Conservation (phyloP, 352 stramenopile species). For the Phytophthora pisi region DNA sequence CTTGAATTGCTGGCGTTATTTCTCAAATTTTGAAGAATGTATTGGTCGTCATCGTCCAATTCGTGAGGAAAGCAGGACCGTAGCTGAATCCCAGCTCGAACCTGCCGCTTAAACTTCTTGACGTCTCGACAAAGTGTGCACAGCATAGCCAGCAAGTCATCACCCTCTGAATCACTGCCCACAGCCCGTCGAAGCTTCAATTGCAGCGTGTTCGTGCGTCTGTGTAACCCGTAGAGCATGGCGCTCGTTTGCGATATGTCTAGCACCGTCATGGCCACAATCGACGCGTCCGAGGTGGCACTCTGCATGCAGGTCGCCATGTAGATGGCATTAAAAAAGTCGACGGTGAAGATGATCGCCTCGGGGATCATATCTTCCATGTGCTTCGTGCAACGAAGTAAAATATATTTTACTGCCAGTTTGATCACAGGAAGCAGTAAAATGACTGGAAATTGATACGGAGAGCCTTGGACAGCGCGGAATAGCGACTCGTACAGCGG, state of each 20-base stretch:
- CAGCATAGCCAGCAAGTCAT: neutral
- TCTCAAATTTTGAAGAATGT: neutral
- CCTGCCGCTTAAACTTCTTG: neutral
- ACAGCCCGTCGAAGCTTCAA: neutral
- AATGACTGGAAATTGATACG: slow-evolving; percentile 14
- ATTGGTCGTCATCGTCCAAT: neutral
- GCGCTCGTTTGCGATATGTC: slow-evolving; percentile 14
- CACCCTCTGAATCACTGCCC: neutral
- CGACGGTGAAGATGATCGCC: slow-evolving; percentile 28
- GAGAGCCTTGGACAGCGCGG: neutral
- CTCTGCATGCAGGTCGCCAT: slow-evolving; percentile 23
- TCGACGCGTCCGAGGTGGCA: neutral
- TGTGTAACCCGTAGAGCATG: slow-evolving; percentile 18
- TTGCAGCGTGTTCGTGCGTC: neutral
- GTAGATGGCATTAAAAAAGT: slow-evolving; percentile 33
- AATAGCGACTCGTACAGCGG: slow-evolving; percentile 19
- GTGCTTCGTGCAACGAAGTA: slow-evolving; percentile 7
- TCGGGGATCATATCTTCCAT: slow-evolving; percentile 26
- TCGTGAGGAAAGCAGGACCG: slow-evolving; percentile 2
- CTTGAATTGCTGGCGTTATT: neutral
- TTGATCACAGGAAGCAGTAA: slow-evolving; percentile 33
- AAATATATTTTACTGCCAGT: slow-evolving; percentile 23
- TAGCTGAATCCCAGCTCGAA: neutral
- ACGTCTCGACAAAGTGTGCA: neutral
- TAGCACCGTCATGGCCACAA: slow-evolving; percentile 15